A percentile compares a stretch with the other conserved stretches of the same genome.
These are phyloP conservation scores for Mercurialis annua DNA, from an alignment of 345 rosid genomes.

Conservation along the genomic window DNA sequence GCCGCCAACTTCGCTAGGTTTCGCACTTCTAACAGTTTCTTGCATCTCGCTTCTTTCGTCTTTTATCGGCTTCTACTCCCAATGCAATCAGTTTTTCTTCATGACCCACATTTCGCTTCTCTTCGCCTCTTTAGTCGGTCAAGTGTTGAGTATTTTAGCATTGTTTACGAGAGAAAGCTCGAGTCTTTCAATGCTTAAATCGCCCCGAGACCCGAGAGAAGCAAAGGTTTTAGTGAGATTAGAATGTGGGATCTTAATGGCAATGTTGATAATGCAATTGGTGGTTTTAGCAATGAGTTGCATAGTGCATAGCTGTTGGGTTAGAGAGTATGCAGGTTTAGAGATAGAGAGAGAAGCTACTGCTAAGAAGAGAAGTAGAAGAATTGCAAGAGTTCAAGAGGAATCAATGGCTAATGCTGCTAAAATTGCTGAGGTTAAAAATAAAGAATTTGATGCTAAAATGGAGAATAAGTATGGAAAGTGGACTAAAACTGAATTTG, in stretches of 20 bases:
- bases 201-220: slow-evolving; percentile 48
- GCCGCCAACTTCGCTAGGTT: slow-evolving; percentile 60
- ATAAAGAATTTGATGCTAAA: slow-evolving; percentile 44
- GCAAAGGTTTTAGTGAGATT: slow-evolving; percentile 58
- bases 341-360: slow-evolving; percentile 46
- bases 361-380: slow-evolving; percentile 42
- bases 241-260: slow-evolving; percentile 60
- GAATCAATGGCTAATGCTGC: slow-evolving; percentile 45
- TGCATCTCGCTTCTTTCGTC: slow-evolving; percentile 47
- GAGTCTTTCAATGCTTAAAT: slow-evolving; percentile 45
- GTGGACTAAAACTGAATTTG: slow-evolving; percentile 57
- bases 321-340: slow-evolving; percentile 46
- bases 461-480: slow-evolving; percentile 43
- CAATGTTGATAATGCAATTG: slow-evolving; percentile 44
- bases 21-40: slow-evolving; percentile 46
- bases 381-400: slow-evolving; percentile 46
- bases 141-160: slow-evolving; percentile 33
- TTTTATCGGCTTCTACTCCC: slow-evolving; percentile 47
- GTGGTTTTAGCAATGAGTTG: slow-evolving; percentile 47
- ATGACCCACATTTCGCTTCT: slow-evolving; percentile 47
- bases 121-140: slow-evolving; percentile 45
- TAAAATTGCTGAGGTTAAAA: slow-evolving; percentile 36
- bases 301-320: slow-evolving; percentile 45
- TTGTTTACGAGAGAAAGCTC: slow-evolving; percentile 45
- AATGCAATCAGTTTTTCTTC: slow-evolving; percentile 42